Evolutionary conservation across 257 asterid species (phyloP).

Genomic region (Rauvolfia tetraphylla): DNA sequence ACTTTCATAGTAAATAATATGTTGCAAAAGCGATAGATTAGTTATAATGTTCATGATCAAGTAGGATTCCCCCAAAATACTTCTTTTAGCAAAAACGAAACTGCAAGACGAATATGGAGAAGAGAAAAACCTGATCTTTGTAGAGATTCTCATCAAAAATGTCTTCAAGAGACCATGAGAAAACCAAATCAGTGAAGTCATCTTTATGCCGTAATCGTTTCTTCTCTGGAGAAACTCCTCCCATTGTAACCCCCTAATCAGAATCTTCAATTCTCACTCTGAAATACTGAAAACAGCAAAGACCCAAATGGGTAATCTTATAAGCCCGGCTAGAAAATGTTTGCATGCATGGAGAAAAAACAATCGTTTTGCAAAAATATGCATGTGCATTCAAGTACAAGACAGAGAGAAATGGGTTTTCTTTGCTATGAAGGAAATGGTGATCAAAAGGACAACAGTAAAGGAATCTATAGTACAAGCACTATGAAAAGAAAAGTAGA

Average conservation of each 20-base stretch:
- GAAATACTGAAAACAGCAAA: not conserved
- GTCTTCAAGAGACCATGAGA: conserved; percentile 46
- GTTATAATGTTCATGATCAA: not conserved
- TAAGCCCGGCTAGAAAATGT: not conserved
- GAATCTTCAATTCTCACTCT: not conserved
- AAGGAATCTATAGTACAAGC: not conserved
- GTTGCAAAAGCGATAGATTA: not conserved
- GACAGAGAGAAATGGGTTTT: not conserved
- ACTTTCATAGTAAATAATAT: not conserved
- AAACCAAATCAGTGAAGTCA: conserved; percentile 27
- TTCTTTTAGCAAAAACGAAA: not conserved
- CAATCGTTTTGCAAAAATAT: not conserved
- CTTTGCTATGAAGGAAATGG: conserved; percentile 5
- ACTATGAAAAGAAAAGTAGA: not conserved
- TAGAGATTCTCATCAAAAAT: conserved; percentile 38
- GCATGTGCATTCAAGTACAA: not conserved
- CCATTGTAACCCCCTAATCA: conserved; percentile 1
- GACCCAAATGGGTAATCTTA: not conserved
- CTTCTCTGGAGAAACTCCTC: not conserved
- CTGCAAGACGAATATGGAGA: not conserved
- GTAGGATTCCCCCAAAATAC: no score
- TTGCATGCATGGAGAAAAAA: not conserved
- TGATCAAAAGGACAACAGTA: not conserved
- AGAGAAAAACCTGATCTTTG: conserved; percentile 34
- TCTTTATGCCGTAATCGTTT: not conserved